These are phyloP conservation scores for Ceratocystis cacaofunesta DNA, from an alignment of 2,329 filamentous ascomycete species.

Conservation along the genomic window DNA sequence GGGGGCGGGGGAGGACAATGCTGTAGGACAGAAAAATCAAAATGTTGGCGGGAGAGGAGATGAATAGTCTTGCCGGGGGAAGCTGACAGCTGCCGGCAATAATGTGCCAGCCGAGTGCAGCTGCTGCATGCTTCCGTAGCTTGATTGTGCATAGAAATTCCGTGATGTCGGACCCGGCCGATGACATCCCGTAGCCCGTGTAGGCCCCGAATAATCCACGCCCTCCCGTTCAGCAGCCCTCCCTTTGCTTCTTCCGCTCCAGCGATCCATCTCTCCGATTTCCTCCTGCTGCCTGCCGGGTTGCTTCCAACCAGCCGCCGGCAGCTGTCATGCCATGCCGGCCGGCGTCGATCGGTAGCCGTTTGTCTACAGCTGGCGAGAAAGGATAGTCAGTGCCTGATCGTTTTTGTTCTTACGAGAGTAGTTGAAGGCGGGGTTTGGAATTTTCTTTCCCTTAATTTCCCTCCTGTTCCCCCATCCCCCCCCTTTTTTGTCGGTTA, in stretches of 20 bases:
- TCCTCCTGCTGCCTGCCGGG: not conserved
- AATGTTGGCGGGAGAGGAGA: too few species aligned
- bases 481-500: not conserved
- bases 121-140: not conserved
- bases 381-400: not conserved
- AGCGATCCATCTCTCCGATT: not conserved
- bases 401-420: not conserved
- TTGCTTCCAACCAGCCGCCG: not conserved
- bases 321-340: not conserved
- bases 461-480: too few species aligned
- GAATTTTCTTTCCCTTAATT: not conserved
- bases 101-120: not conserved
- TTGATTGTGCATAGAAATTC: not conserved
- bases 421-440: not conserved
- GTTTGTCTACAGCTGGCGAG: constrained; percentile 1
- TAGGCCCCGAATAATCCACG: too few species aligned
- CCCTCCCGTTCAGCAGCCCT: not conserved
- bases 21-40: not conserved
- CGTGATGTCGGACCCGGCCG: too few species aligned
- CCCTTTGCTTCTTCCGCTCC: not conserved
- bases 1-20: not conserved
- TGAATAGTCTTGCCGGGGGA: too few species aligned
- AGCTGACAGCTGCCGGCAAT: not conserved
- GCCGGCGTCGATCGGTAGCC: not conserved
- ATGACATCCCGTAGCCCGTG: too few species aligned